Percentiles rank a stretch among this genome's conserved stretches.
These are phyloP conservation scores for grape (Vitis vinifera) DNA, from an alignment of 164 flowering plant genomes.

Conservation along the genomic window ASM3070453v1 NC_081815.1:1856501-1857000, in stretches of 20 bases:
- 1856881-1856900: neutral
- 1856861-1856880: neutral
- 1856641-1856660: conserved; percentile 94
- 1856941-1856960: conserved; percentile 94
- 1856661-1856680: conserved; percentile 85
- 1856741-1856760: conserved; percentile 97
- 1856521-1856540: too few relatives aligned
- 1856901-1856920: neutral
- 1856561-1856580: neutral
- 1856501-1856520: neutral
- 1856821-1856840: conserved; percentile 71
- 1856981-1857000: conserved; percentile 74
- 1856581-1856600: conserved; percentile 49
- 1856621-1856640: conserved; percentile 97
- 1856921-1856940: conserved; percentile 77
- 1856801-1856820: conserved; percentile 71
- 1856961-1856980: conserved; percentile 89
- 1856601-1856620: conserved; percentile 98
- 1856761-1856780: conserved; percentile 80
- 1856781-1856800: conserved; percentile 74
- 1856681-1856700: conserved; percentile 85
- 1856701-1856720: conserved; percentile 85
- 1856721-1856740: conserved; percentile 73
- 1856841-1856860: conserved; percentile 50
- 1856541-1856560: too few relatives aligned